Conservation (phyloP, 1,139 yeast species). For the Kurtzmaniella quercitrusa region DNA sequence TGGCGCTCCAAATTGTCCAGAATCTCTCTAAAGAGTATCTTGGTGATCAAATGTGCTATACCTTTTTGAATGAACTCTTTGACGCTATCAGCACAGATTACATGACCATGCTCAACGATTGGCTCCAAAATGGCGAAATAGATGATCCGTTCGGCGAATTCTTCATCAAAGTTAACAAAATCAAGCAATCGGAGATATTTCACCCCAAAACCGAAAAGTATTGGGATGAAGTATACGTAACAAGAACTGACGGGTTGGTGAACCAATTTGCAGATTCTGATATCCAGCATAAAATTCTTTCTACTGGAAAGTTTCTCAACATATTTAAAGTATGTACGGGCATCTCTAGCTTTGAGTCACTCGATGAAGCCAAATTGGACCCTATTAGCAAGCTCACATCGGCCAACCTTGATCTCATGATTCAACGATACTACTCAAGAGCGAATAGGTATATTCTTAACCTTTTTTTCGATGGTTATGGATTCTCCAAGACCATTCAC, state of each 20-base stretch:
- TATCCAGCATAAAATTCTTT: slow-evolving; percentile 59
- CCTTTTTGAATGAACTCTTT: slow-evolving; percentile 50
- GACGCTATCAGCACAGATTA: slow-evolving; percentile 62
- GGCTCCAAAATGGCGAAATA: slow-evolving; percentile 75
- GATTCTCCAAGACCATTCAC: slow-evolving; percentile 43
- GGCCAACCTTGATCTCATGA: slow-evolving; percentile 51
- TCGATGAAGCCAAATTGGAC: slow-evolving; percentile 22
- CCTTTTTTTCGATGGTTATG: slow-evolving; percentile 59
- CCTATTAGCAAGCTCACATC: slow-evolving; percentile 48
- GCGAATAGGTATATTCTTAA: slow-evolving; percentile 64
- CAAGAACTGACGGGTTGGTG: slow-evolving; percentile 73
- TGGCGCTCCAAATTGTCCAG: slow-evolving; percentile 60
- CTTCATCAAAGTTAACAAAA: slow-evolving; percentile 49
- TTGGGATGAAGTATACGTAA: slow-evolving; percentile 82
- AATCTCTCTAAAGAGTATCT: slow-evolving; percentile 47
- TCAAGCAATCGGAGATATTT: slow-evolving; percentile 11
- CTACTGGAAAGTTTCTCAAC: slow-evolving; percentile 83
- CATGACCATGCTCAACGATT: slow-evolving; percentile 62
- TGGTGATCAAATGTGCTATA: slow-evolving; percentile 61
- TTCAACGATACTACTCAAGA: slow-evolving; percentile 59
- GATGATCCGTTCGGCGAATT: slow-evolving; percentile 85
- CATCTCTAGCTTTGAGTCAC: slow-evolving; percentile 26
- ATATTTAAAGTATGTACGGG: slow-evolving; percentile 62
- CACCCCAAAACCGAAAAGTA: slow-evolving; percentile 47
- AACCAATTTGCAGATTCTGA: slow-evolving; percentile 56